Evolutionary conservation across 257 asterid species (phyloP), one percentile per base, ranked within the genome.

Genomic region (Ehretia macrophylla): DNA sequence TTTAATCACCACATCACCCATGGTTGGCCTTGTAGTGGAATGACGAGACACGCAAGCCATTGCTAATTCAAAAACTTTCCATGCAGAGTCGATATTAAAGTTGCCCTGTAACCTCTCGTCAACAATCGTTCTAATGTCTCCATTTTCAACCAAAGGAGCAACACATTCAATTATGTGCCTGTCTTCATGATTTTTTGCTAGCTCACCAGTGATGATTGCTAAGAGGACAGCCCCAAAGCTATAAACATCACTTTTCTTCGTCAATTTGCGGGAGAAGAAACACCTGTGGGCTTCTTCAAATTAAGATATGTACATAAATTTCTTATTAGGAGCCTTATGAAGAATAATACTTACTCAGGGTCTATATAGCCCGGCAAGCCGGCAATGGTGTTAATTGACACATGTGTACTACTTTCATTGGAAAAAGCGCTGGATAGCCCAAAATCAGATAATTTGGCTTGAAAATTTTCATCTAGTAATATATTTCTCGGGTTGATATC

Each of bases 171-270:
- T 14, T 32, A 78, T 58, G 61, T 75, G 73, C 11, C 58, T 65
- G 14, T 56, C 42, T 0, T 52, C 58, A 21, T 42, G 35, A 46
- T 42, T 49, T 14, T n/a, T 51, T 12, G 79, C 59, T 3, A 66
- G 40, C 55, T 55, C 39, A n/a, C 81, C 80, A 0, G 81, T 75
- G 57, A 75, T 47, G 1, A 75, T 59, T 16, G 70, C 75, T 13
- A 81, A 40, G 14, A 81, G 50, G 4, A 78, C 77, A 16, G 78
- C 64, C 14, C 83, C 79, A 11, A 73, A 64, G 64, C 88, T 78
- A 14, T 64, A 82, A 0, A 74, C 60, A 38, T 82, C 85, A 5
- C 73, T 68, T 39, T 82, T 79, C 67, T 75, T 79, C 0, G 65
- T 38, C 59, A 75, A 17, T 55, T 59, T 64, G 1, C 18, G 20